These are phyloP conservation scores for Avicennia marina DNA, from an alignment of 257 asterid genomes.

Conservation along the genomic window DNA sequence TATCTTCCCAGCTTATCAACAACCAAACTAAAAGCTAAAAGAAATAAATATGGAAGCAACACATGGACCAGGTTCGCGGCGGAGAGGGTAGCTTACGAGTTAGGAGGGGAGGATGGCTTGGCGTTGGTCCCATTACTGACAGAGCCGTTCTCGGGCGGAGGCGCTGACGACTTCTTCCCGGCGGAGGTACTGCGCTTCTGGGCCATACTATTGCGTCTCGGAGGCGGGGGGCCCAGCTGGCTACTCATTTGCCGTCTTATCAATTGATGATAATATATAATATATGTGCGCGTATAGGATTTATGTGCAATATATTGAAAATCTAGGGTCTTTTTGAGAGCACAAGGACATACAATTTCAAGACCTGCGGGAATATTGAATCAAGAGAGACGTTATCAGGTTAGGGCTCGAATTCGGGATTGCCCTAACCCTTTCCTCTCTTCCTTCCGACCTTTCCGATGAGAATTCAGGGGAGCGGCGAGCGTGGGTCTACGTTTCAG, in stretches of 20 bases:
- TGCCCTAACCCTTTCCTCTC: constrained; percentile 20
- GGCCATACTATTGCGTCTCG: constrained; percentile 47
- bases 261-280: background rate
- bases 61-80: background rate
- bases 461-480: background rate
- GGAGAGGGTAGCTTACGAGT: constrained; percentile 36
- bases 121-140: constrained; percentile 32
- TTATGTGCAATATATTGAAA: too few species aligned
- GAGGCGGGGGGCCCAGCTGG: constrained; percentile 37
- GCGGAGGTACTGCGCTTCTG: constrained; percentile 39
- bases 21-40: constrained; percentile 2
- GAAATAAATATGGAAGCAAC: background rate
- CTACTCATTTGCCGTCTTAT: constrained; percentile 34
- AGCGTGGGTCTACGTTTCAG: too few species aligned
- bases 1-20: background rate
- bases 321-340: too few species aligned
- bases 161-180: constrained; percentile 37
- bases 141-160: constrained; percentile 46
- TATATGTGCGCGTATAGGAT: background rate
- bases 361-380: background rate
- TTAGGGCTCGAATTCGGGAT: constrained; percentile 13
- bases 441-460: background rate
- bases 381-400: constrained; percentile 2
- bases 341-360: background rate
- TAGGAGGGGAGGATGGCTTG: constrained; percentile 51